phyloP scores from a whole-genome alignment of 2,329 filamentous ascomycete genomes.

The Alternaria sp. region DNA sequence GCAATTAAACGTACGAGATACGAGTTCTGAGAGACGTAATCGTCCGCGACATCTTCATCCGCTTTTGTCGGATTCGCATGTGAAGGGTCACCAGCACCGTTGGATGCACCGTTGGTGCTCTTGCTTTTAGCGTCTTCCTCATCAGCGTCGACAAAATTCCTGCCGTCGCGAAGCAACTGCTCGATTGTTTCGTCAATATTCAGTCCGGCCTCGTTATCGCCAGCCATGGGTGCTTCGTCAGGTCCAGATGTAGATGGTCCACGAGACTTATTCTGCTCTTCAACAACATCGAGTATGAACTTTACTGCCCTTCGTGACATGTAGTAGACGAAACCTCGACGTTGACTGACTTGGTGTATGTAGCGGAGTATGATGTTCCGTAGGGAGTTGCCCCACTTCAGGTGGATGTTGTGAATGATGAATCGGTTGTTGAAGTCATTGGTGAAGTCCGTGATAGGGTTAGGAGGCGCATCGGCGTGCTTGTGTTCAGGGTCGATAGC shows the following conservation, averaged over 20 bases:
- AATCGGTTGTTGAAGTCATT: constrained; percentile 98
- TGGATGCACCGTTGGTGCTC: not conserved
- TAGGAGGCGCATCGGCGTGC: constrained; percentile 64
- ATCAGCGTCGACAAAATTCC: constrained; percentile 78
- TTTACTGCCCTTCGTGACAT: constrained; percentile 94
- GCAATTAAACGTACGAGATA: constrained; percentile 96
- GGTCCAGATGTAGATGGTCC: constrained; percentile 36
- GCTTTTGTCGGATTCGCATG: constrained; percentile 27
- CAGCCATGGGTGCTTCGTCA: constrained; percentile 43
- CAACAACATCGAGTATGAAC: constrained; percentile 96
- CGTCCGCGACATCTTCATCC: constrained; percentile 73
- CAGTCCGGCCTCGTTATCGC: constrained; percentile 64
- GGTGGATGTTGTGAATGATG: constrained; percentile 94
- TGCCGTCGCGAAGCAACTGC: constrained; percentile 82
- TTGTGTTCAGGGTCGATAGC: constrained; percentile 52
- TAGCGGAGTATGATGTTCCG: constrained; percentile 97
- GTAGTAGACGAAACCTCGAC: constrained; percentile 96
- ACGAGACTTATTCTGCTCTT: constrained; percentile 80
- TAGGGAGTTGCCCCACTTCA: constrained; percentile 98
- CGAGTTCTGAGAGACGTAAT: constrained; percentile 89
- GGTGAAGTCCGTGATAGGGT: constrained; percentile 78
- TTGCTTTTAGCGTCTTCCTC: constrained; percentile 53
- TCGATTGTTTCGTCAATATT: constrained; percentile 85
- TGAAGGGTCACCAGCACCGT: constrained; percentile 11
- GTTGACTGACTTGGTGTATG: constrained; percentile 95